phyloP scores from a whole-genome alignment of 495 filamentous ascomycete species.

The Penicillium turbatum region DNA sequence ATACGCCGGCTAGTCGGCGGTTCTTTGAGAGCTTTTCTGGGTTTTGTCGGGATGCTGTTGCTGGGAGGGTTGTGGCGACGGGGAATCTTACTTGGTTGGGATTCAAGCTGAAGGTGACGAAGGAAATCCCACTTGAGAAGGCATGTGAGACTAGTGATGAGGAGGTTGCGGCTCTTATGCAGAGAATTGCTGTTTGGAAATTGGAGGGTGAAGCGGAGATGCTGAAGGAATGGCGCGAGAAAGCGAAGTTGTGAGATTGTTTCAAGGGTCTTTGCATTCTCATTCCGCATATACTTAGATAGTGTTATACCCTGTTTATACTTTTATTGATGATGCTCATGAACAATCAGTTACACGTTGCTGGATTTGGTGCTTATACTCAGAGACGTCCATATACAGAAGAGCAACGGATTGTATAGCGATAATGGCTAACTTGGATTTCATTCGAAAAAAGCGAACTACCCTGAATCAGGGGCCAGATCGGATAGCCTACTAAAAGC shows the following conservation, averaged over 20 bases:
- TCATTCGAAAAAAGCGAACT: neutral
- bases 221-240: constrained; percentile 33
- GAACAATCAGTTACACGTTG: neutral
- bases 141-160: constrained; percentile 49
- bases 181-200: constrained; percentile 41
- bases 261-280: neutral
- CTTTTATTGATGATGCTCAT: neutral
- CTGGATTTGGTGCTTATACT: neutral
- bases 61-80: constrained; percentile 18
- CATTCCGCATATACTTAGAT: neutral
- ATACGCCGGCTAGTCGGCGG: constrained; percentile 39
- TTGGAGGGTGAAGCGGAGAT: constrained; percentile 42
- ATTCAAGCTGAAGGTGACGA: constrained; percentile 52
- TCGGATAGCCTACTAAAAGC: neutral
- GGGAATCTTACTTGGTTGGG: constrained; percentile 44
- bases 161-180: constrained; percentile 50
- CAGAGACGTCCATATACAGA: too few relatives aligned
- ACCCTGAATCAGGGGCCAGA: neutral
- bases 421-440: neutral
- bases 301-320: neutral
- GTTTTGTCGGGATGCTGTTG: constrained; percentile 50
- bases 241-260: constrained; percentile 44
- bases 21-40: constrained; percentile 54
- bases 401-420: neutral
- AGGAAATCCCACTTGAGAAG: constrained; percentile 46